Percentiles rank a stretch among this genome's conserved stretches.
These are phyloP conservation scores for Cyclocybe cylindracea DNA, from an alignment of 768 basidiomycete species.

Conservation along the genomic window DNA sequence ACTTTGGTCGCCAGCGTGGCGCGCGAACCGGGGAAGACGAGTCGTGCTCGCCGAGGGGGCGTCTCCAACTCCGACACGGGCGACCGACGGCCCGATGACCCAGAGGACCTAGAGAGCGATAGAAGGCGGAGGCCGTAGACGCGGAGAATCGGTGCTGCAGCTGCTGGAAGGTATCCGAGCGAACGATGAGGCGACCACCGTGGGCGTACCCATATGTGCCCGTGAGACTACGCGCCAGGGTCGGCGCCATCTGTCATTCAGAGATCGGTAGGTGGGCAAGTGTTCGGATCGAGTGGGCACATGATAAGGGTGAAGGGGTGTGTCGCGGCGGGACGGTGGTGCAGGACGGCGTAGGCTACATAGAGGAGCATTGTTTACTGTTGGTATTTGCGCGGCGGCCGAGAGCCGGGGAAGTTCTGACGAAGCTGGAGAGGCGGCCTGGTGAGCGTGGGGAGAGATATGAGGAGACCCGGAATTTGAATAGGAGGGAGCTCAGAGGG, in stretches of 20 bases:
- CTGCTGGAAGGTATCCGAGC: too few relatives aligned
- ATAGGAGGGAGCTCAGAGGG: constrained; percentile 17
- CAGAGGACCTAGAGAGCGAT: constrained; percentile 1
- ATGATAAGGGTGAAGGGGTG: constrained; percentile 11
- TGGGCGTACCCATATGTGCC: too few relatives aligned
- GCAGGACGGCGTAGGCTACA: constrained; percentile 11
- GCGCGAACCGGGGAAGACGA: constrained; percentile 28
- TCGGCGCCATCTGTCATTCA: constrained; percentile 2
- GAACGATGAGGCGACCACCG: too few relatives aligned
- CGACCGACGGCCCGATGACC: constrained; percentile 13
- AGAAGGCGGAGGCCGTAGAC: too few relatives aligned
- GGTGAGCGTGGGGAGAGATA: neutral
- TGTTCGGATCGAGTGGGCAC: neutral
- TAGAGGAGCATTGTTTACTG: neutral
- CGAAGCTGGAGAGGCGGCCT: constrained; percentile 7
- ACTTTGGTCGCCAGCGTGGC: constrained; percentile 26
- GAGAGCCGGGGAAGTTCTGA: constrained; percentile 4
- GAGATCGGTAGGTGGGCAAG: neutral
- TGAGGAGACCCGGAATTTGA: constrained; percentile 6
- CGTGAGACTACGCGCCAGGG: too few relatives aligned
- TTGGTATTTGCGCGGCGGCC: constrained; percentile 3
- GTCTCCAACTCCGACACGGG: neutral
- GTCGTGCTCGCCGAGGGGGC: constrained; percentile 9
- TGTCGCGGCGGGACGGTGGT: constrained; percentile 4
- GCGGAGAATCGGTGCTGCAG: too few relatives aligned